Evolutionary conservation across 1,284 basidiomycete genomes (phyloP), one percentile per base, ranked within the genome.

Genomic region (Boletus mariae): DNA sequence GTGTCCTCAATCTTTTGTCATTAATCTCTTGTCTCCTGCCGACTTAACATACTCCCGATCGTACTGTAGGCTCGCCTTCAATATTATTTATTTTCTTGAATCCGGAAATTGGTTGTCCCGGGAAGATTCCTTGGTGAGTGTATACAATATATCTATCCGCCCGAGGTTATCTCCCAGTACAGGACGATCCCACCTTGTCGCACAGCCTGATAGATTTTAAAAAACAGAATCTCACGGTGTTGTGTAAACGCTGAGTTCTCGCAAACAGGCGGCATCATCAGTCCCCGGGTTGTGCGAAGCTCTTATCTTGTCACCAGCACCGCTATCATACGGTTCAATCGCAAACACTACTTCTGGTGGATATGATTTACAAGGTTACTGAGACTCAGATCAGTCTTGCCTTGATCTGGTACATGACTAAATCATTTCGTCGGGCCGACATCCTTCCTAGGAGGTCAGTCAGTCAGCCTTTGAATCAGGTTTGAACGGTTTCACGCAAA

Each of bases 71-170:
- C 31, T 52, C 26, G 12, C n/a, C 35, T 53, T 43, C 37, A 45
- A 56, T 61, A 2, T 17, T 32, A 56, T 51, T 35, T 3, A 8
- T 42, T 51, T 37, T 47, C 32, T 50, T 58, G 44, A 26, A 35
- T 25, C 9, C 32, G 15, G 35, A 25, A 4, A 31, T 42, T 45
- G 42, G 28, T 13, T 28, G 11, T 61, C 37, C 23, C 34, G 2
- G 17, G 6, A 1, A 40, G 23, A n/a, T 47, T 34, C 5, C 35
- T 42, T 23, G 45, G 61, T 52, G 48, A 59, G 60, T 62, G 48
- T 37, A 32, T 35, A 12, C 5, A 34, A 4, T 9, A 4, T n/a
- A 23, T 32, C 26, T 5, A 37, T 34, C 32, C 15, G 23, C 17
- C 40, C 29, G 37, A 26, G 15, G 15, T 15, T 20, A 11, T 45